Evolutionary conservation across 1,284 basidiomycete species (phyloP).

Genomic region (Moniliophthora roreri): DNA sequence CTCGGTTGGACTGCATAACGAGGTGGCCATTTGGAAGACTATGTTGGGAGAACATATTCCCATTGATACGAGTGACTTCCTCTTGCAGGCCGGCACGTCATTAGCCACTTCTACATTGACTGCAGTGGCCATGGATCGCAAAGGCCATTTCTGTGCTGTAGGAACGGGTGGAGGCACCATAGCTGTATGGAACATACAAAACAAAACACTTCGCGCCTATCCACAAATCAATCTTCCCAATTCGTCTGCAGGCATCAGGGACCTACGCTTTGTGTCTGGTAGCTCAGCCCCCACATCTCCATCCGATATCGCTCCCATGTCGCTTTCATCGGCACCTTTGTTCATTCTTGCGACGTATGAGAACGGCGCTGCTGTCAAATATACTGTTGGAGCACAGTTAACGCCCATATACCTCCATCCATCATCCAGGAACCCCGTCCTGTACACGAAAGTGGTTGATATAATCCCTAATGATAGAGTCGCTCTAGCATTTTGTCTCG

Average conservation of each 20-base stretch:
- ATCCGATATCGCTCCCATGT: constrained; percentile 28
- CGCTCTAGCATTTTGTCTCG: constrained; percentile 58
- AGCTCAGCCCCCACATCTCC: constrained; percentile 21
- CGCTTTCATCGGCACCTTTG: constrained; percentile 21
- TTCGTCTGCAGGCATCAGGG: constrained; percentile 45
- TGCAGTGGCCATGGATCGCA: constrained; percentile 56
- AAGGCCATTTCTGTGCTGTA: constrained; percentile 58
- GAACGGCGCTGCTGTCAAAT: constrained; percentile 55
- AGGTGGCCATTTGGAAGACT: constrained; percentile 65
- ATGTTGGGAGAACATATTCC: constrained; percentile 40
- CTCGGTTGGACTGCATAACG: constrained; percentile 78
- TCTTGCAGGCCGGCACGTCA: constrained; percentile 49
- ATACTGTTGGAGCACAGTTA: constrained; percentile 42
- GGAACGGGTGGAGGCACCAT: constrained; percentile 64
- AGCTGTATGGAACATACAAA: constrained; percentile 53
- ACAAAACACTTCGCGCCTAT: constrained; percentile 37
- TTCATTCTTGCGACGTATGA: constrained; percentile 56
- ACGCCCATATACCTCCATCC: constrained; percentile 44
- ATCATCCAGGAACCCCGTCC: constrained; percentile 40
- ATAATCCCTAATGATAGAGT: constrained; percentile 43
- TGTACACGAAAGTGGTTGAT: constrained; percentile 48
- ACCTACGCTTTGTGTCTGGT: constrained; percentile 44
- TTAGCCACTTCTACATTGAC: constrained; percentile 50
- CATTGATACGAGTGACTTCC: constrained; percentile 52
- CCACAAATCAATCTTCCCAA: constrained; percentile 47